Conservation (phyloP, 75 land plant genomes). For the Selaginella moellendorffii region DNA sequence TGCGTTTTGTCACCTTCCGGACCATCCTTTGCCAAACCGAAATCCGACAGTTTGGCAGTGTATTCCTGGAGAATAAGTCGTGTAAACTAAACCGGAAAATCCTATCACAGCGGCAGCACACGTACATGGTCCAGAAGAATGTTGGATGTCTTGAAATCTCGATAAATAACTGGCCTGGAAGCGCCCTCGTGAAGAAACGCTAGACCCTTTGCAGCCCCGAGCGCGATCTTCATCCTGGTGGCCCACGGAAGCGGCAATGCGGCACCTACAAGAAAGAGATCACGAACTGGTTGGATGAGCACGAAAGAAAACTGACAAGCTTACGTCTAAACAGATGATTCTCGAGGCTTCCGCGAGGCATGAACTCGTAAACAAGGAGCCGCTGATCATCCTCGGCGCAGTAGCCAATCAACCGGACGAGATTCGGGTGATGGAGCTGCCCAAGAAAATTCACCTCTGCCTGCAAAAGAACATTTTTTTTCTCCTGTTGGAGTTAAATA, state of each 20-base stretch:
- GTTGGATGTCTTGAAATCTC: constrained; percentile 7
- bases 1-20: constrained; percentile 7
- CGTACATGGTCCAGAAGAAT: constrained; percentile 7
- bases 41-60: constrained; percentile 6
- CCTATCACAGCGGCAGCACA: not conserved
- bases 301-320: not conserved
- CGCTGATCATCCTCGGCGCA: constrained; percentile 9
- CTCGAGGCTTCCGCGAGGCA: constrained; percentile 8
- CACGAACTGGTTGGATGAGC: no score
- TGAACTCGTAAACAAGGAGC: constrained; percentile 5
- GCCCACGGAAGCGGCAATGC: constrained; percentile 7
- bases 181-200: constrained; percentile 8
- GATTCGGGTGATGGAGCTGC: constrained; percentile 6
- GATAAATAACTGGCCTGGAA: constrained; percentile 8
- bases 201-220: constrained; percentile 3
- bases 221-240: constrained; percentile 6
- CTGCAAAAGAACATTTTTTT: no score
- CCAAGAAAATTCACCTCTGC: constrained; percentile 9
- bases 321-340: constrained; percentile 9
- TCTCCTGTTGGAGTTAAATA: no score
- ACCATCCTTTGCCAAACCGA: constrained; percentile 10
- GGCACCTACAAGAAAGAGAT: not conserved
- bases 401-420: constrained; percentile 3
- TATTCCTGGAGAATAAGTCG: constrained; percentile 6
- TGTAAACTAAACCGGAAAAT: no score